A percentile compares a stretch with the other conserved stretches of the same genome.
phyloP scores from a whole-genome alignment of 2,329 filamentous ascomycete genomes.

The Juglanconis oblonga region DNA sequence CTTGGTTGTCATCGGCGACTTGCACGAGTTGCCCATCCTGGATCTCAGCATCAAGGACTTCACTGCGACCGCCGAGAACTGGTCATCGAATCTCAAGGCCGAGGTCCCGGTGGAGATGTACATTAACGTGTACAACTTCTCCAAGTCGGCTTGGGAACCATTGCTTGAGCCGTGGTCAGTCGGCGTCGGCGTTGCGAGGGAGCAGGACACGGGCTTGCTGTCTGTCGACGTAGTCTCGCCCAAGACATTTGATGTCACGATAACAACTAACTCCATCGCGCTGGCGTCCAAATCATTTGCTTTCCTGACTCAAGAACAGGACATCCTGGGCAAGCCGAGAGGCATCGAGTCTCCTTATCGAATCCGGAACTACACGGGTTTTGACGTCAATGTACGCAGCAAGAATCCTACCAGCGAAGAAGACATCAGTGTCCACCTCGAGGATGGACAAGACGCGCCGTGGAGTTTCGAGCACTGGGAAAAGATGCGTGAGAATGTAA shows the following conservation, averaged over 20 bases:
- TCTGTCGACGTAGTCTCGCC: conserved; percentile 84
- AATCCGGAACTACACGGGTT: conserved; percentile 94
- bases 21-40: conserved; percentile 91
- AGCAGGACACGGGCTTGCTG: conserved; percentile 70
- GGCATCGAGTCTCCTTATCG: conserved; percentile 89
- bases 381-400: conserved; percentile 80
- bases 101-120: conserved; percentile 92
- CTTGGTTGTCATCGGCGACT: conserved; percentile 89
- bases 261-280: conserved; percentile 92
- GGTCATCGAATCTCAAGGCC: conserved; percentile 83
- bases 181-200: conserved; percentile 83
- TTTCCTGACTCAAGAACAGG: conserved; percentile 83
- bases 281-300: conserved; percentile 89
- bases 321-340: conserved; percentile 89
- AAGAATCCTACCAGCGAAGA: conserved; percentile 66
- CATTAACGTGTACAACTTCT: conserved; percentile 97
- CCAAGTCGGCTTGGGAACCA: conserved; percentile 97
- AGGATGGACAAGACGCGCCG: conserved; percentile 85
- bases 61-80: conserved; percentile 79
- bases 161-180: conserved; percentile 94
- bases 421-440: conserved; percentile 70
- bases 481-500: conserved; percentile 89
- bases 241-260: conserved; percentile 85
- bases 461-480: conserved; percentile 98
- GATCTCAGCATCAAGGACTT: conserved; percentile 94